These are phyloP conservation scores for Bacterosira constricta DNA, from an alignment of 108 stramenopile species.

Conservation along the genomic window DNA sequence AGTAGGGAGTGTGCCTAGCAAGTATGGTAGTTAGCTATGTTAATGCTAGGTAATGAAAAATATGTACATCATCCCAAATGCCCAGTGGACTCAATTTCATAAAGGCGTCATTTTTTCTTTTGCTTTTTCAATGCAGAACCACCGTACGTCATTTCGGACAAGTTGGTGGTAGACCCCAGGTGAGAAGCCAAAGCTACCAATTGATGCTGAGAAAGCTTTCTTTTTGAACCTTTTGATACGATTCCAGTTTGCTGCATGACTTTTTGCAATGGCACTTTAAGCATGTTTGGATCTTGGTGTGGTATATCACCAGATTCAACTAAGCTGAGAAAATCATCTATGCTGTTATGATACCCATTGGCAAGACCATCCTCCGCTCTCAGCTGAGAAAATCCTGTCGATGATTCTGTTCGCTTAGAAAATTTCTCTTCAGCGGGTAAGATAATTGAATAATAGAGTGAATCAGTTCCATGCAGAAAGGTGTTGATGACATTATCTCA, in stretches of 20 bases:
- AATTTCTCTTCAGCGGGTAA: conserved; percentile 46
- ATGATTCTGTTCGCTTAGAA: conserved; percentile 54
- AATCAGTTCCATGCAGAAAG: too few relatives aligned
- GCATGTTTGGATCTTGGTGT: conserved; percentile 79
- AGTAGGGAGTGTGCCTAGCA: too few relatives aligned
- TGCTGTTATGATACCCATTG: conserved; percentile 68
- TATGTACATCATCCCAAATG: too few relatives aligned
- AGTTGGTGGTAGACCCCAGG: conserved; percentile 2
- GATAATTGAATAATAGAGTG: too few relatives aligned
- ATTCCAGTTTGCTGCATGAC: conserved; percentile 28
- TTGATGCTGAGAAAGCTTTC: conserved; percentile 44
- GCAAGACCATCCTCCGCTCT: conserved; percentile 68
- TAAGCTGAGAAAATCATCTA: conserved; percentile 90
- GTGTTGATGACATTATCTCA: too few relatives aligned
- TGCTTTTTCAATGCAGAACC: conserved; percentile 27
- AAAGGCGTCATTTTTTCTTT: conserved; percentile 17
- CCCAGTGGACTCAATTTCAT: too few relatives aligned
- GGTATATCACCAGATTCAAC: conserved; percentile 89
- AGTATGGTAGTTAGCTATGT: too few relatives aligned
- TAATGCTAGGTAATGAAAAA: too few relatives aligned
- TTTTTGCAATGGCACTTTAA: conserved; percentile 78
- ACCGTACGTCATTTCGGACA: background rate
- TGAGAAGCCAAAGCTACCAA: conserved; percentile 28
- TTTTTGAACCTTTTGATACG: conserved; percentile 20
- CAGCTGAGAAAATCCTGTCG: conserved; percentile 76